Evolutionary conservation across 2,329 filamentous ascomycete species (phyloP).

Genomic region (Botryotinia narcissicola): DNA sequence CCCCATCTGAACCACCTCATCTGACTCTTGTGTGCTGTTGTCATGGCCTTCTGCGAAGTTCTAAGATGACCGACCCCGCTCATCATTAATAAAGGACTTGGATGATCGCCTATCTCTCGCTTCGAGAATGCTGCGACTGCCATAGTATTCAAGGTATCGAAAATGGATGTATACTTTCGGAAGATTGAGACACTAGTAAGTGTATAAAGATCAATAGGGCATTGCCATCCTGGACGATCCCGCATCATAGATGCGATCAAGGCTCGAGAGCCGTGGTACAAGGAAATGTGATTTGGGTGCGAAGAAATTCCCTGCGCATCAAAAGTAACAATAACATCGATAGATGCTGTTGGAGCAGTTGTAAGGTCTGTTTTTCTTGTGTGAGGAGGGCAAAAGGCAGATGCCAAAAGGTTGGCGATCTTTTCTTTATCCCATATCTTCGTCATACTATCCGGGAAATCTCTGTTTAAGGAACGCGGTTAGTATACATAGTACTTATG

Average conservation of each 20-base stretch:
- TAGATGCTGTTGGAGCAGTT: conserved; percentile 45
- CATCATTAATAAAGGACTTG: conserved; percentile 65
- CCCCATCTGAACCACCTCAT: conserved; percentile 99
- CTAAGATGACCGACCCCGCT: conserved; percentile 63
- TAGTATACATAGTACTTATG: conserved; percentile 5
- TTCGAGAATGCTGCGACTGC: conserved; percentile 49
- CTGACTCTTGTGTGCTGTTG: conserved; percentile 83
- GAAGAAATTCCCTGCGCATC: conserved; percentile 77
- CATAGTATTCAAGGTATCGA: conserved; percentile 75
- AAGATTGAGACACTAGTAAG: conserved; percentile 68
- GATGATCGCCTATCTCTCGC: conserved; percentile 47
- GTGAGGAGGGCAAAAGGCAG: conserved; percentile 65
- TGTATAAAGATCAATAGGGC: conserved; percentile 82
- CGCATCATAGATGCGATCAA: conserved; percentile 69
- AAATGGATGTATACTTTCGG: conserved; percentile 77
- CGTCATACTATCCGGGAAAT: conserved; percentile 90
- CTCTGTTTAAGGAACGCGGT: conserved; percentile 38
- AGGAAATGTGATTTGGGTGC: conserved; percentile 90
- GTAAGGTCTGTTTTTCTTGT: conserved; percentile 35
- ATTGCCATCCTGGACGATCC: conserved; percentile 61
- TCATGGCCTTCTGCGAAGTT: conserved; percentile 82
- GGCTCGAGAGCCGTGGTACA: conserved; percentile 74
- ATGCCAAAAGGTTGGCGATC: conserved; percentile 67
- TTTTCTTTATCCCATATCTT: conserved; percentile 69
- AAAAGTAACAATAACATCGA: conserved; percentile 74